A percentile compares a stretch with the other conserved stretches of the same genome.
phyloP scores from a whole-genome alignment of 208 protist genomes.

The Polymyxa betae region DNA sequence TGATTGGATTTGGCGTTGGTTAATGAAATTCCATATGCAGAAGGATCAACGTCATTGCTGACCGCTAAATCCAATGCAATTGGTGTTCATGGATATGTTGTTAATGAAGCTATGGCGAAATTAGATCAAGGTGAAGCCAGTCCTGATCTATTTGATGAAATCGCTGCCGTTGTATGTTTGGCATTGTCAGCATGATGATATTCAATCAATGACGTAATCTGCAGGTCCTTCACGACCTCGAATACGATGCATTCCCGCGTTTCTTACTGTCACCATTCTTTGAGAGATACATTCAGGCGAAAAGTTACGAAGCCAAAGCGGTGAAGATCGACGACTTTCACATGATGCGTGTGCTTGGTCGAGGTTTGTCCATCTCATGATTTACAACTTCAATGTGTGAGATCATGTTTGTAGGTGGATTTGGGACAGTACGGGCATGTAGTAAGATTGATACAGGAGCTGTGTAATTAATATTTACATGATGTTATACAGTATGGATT shows the following conservation, averaged over 20 bases:
- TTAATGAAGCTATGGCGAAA: not conserved
- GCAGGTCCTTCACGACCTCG: slow-evolving; percentile 50
- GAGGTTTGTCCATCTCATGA: not conserved
- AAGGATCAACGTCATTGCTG: not conserved
- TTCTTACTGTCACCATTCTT: slow-evolving; percentile 53
- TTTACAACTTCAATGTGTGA: not conserved
- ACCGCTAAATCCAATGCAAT: slow-evolving; percentile 7
- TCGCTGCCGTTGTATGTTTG: not conserved
- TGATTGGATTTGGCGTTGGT: not conserved
- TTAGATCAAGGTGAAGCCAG: not conserved
- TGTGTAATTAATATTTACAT: not conserved
- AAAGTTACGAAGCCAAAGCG: slow-evolving; percentile 26
- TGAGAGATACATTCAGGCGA: slow-evolving; percentile 53
- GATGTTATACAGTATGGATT: slow-evolving; percentile 54
- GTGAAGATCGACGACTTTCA: slow-evolving; percentile 56
- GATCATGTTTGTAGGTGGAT: not conserved
- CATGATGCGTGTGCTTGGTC: slow-evolving; percentile 53
- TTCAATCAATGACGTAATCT: not conserved
- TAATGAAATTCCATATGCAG: not conserved
- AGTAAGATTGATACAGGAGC: slow-evolving; percentile 18
- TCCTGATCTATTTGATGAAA: slow-evolving; percentile 41
- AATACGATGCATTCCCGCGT: slow-evolving; percentile 57
- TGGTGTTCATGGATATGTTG: slow-evolving; percentile 18
- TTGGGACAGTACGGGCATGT: not conserved
- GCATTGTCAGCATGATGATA: not conserved